Percentiles rank a stretch among this genome's conserved stretches.
These are phyloP conservation scores for Colletotrichum sublineola DNA, from an alignment of 2,329 filamentous ascomycete genomes.

Conservation along the genomic window DNA sequence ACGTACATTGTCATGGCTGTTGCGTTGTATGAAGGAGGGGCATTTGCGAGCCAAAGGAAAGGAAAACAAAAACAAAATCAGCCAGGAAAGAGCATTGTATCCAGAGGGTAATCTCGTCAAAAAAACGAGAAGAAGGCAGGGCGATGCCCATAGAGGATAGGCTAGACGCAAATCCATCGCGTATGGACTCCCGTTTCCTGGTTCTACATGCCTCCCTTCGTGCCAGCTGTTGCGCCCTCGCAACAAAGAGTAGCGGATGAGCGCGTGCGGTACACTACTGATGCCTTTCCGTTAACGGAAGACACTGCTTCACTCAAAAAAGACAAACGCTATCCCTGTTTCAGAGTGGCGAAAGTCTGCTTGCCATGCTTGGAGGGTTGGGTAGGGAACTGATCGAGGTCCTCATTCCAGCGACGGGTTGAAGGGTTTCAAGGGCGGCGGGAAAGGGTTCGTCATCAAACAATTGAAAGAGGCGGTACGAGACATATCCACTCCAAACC, in stretches of 20 bases:
- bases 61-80: conserved; percentile 41
- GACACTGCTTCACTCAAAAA: conserved; percentile 22
- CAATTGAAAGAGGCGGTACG: conserved; percentile 33
- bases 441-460: conserved; percentile 17
- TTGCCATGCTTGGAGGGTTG: conserved; percentile 25
- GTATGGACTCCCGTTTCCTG: conserved; percentile 8
- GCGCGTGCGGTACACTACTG: conserved; percentile 18
- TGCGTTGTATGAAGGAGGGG: conserved; percentile 30
- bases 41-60: conserved; percentile 39
- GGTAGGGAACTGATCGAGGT: conserved; percentile 12
- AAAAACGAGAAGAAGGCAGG: conserved; percentile 24
- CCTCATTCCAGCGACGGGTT: conserved; percentile 39
- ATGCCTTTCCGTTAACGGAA: conserved; percentile 13
- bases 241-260: conserved; percentile 28
- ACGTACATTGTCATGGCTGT: conserved; percentile 50
- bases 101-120: conserved; percentile 28
- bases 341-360: conserved; percentile 12
- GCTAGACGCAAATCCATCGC: conserved; percentile 27
- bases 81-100: conserved; percentile 28
- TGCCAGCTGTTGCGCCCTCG: conserved; percentile 38
- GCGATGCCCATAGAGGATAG: conserved; percentile 24
- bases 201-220: conserved; percentile 33
- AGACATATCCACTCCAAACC: conserved; percentile 32
- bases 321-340: conserved; percentile 19
- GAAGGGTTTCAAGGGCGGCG: conserved; percentile 21